A percentile compares a stretch with the other conserved stretches of the same genome.
Evolutionary conservation across 176 grass and related monocot species (phyloP).

Genomic region (Cenchrus fungigraminus): DNA sequence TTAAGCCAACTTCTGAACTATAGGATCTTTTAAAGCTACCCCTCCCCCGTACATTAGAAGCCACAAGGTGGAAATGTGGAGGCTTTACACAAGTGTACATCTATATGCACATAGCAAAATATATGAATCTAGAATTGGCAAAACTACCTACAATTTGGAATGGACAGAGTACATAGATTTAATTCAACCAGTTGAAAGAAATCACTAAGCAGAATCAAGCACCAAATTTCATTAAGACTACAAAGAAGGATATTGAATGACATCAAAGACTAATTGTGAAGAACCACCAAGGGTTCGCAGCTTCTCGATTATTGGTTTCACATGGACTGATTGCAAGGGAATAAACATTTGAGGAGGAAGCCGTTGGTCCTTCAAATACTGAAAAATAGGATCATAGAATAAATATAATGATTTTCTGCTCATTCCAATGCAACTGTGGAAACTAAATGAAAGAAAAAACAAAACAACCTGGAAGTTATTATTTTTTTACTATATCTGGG

Average conservation of each 20-base stretch:
- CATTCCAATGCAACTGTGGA: not conserved
- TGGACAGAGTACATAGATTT: not conserved
- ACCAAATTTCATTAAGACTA: constrained; percentile 16
- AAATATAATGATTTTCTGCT: constrained; percentile 20
- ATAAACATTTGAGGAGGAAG: constrained; percentile 98
- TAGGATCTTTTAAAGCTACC: no score
- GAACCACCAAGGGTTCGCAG: constrained; percentile 85
- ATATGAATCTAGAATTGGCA: no score
- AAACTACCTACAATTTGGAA: no score
- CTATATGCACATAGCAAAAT: no score
- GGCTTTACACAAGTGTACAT: no score
- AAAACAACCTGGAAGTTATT: no score
- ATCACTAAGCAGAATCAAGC: not conserved
- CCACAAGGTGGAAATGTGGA: no score
- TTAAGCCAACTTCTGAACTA: no score
- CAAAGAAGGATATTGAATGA: constrained; percentile 94
- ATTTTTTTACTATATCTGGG: no score
- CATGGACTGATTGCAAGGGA: constrained; percentile 86
- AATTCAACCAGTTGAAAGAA: not conserved
- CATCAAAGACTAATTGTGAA: constrained; percentile 91
- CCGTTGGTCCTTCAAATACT: constrained; percentile 99
- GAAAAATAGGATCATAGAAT: constrained; percentile 34
- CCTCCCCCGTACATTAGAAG: no score
- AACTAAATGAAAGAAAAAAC: not conserved
- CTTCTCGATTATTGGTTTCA: constrained; percentile 87